These are phyloP conservation scores for Coemansia sp. DNA, from an alignment of 192 early-diverging fungal genomes.

Conservation along the genomic window DNA sequence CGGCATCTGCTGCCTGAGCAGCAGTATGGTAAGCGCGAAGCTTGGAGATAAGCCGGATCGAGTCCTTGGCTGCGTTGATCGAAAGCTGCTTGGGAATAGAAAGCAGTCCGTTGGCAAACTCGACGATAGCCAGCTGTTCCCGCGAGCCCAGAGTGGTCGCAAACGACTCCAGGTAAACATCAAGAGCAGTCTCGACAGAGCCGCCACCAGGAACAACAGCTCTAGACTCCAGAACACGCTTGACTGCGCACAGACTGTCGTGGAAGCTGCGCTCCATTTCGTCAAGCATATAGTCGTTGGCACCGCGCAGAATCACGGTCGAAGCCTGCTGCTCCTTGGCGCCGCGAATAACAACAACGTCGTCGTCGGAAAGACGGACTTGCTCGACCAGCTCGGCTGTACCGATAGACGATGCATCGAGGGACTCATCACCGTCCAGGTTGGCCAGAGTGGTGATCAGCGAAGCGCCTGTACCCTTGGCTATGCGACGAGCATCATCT, in stretches of 20 bases:
- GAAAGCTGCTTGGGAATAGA: constrained; percentile 97
- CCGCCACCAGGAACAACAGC: constrained; percentile 97
- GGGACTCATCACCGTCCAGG: constrained; percentile 97
- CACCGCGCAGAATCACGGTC: constrained; percentile 95
- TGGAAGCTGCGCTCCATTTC: constrained; percentile 99
- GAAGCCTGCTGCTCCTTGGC: constrained; percentile 71
- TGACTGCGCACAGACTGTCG: constrained; percentile 92
- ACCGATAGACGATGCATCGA: constrained; percentile 85
- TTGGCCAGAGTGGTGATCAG: constrained; percentile 94
- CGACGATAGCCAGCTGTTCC: constrained; percentile 97
- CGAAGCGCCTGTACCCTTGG: constrained; percentile 95
- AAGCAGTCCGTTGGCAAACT: constrained; percentile 93
- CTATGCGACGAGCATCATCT: constrained; percentile 97
- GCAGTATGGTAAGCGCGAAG: constrained; percentile 95
- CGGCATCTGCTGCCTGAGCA: constrained; percentile 69
- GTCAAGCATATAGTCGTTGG: constrained; percentile 99
- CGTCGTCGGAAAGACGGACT: constrained; percentile 97
- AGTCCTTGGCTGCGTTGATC: constrained; percentile 98
- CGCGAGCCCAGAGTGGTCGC: constrained; percentile 94
- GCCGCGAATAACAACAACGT: constrained; percentile 89
- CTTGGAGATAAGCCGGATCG: constrained; percentile 94
- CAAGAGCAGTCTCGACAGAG: constrained; percentile 91
- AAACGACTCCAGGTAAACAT: constrained; percentile 98
- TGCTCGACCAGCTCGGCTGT: constrained; percentile 95
- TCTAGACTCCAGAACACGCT: constrained; percentile 94